Base-by-base conservation (phyloP, 306 rosid genomes). In the Oemleria cerasiformis region DNA sequence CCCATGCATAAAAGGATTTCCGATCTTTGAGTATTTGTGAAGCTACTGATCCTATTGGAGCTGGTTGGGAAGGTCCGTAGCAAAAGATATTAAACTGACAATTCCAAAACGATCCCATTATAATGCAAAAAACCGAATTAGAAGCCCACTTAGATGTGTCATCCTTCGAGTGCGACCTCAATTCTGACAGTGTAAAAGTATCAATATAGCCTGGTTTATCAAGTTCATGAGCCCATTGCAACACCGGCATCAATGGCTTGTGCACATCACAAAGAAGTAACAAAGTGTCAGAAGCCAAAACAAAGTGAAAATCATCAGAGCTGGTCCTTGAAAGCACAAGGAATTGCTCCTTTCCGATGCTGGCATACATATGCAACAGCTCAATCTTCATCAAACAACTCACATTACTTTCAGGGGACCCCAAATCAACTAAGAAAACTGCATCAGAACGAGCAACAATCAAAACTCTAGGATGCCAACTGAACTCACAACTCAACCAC, bases 401-500 rank as follows among this genome's bases (percentile, higher is more conserved):
- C 67, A 85, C 84, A 13, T 4, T 72, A 51, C 84, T 77, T 19
- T 83, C 81, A 39, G 63, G 70, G 4, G 49, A 64, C 50, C 88
- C 80, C 40, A 86, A 80, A 77, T 91, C 92, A 73, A 88, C 88
- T 60, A 88, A 76, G 77, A 86, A 91, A 63, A 91, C 68, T 0
- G 84, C 88, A 73, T 88, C 87, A 6, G 86, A 83, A 17, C 80
- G 72, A 0, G 88, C 87, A 63, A 88, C 80, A 15, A 91, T 78
- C 70, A 91, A 75, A 75, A 85, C 65, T 77, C 88, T 80, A 0
- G 86, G 88, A 73, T 86, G 83, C 92, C 92, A 90, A 81, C 92
- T 85, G 65, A 91, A 88, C 38, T 88, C 92, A 82, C 89, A 88
- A 67, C 87, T 75, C 71, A 38, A 38, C 97, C 97, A 88, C 55